phyloP scores from a whole-genome alignment of 169 alveolate species.

The Plasmodium coatneyi region DNA sequence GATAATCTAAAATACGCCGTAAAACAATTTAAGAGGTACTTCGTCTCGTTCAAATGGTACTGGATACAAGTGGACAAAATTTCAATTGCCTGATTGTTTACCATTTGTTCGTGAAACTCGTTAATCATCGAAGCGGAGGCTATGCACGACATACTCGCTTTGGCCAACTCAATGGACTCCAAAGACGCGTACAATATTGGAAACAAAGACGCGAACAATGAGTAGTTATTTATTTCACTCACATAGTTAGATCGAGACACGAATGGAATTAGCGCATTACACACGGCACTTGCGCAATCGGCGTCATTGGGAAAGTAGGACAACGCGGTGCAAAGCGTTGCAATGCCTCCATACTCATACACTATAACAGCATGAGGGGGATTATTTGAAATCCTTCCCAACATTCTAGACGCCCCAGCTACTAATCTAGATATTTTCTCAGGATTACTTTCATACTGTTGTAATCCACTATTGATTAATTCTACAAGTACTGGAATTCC shows the following conservation, averaged over 20 bases:
- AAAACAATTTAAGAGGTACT: conserved; percentile 87
- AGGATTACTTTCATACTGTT: conserved; percentile 85
- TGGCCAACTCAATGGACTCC: conserved; percentile 86
- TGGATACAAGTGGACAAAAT: conserved; percentile 92
- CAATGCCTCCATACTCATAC: conserved; percentile 89
- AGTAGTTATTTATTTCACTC: conserved; percentile 79
- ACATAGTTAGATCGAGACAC: conserved; percentile 83
- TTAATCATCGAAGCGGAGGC: conserved; percentile 90
- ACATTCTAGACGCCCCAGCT: conserved; percentile 90
- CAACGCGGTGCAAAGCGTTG: conserved; percentile 89
- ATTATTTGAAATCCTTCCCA: conserved; percentile 89
- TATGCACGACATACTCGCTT: conserved; percentile 81
- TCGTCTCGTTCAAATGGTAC: conserved; percentile 87
- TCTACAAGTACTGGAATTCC: conserved; percentile 91
- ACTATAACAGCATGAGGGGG: conserved; percentile 90
- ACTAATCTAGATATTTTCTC: conserved; percentile 87
- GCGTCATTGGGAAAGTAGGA: conserved; percentile 86
- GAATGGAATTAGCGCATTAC: conserved; percentile 89
- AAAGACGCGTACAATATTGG: conserved; percentile 88
- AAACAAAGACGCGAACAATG: conserved; percentile 86
- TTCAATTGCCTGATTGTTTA: conserved; percentile 90
- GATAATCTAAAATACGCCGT: conserved; percentile 88
- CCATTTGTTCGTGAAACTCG: conserved; percentile 89
- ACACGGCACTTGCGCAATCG: conserved; percentile 88
- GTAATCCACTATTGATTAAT: conserved; percentile 88